Evolutionary conservation across 805 yeast genomes (phyloP).

Genomic region (Candida pseudoglaebosa): DNA sequence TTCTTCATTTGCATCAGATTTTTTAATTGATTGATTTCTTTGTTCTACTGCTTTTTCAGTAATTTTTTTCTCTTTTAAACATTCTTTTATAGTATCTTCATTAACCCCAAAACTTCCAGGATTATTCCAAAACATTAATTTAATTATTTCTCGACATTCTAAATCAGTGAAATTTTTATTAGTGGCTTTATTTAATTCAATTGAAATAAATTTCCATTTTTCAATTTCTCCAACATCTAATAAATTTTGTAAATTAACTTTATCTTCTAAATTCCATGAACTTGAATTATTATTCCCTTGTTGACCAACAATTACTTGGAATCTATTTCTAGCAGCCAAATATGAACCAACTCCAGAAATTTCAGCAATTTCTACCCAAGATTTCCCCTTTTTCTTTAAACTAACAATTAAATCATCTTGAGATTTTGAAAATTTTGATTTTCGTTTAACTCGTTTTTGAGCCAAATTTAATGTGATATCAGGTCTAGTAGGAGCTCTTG

Average conservation of each 20-base stretch:
- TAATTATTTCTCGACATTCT: constrained; percentile 53
- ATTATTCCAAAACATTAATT: constrained; percentile 49
- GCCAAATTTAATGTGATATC: constrained; percentile 38
- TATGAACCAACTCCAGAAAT: constrained; percentile 59
- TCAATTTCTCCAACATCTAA: constrained; percentile 68
- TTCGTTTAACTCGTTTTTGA: constrained; percentile 52
- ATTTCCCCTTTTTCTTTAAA: constrained; percentile 57
- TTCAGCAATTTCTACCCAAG: constrained; percentile 74
- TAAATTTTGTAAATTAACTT: constrained; percentile 43
- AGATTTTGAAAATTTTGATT: constrained; percentile 64
- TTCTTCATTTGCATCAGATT: constrained; percentile 7
- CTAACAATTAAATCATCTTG: constrained; percentile 65
- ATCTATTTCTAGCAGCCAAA: constrained; percentile 71
- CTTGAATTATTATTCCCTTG: constrained; percentile 69
- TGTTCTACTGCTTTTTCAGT: constrained; percentile 29
- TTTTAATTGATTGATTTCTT: constrained; percentile 9
- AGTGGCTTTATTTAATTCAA: constrained; percentile 54
- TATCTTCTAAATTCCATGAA: constrained; percentile 59
- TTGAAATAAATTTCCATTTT: constrained; percentile 63
- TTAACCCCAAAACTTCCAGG: constrained; percentile 58
- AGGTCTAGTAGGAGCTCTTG: constrained; percentile 39
- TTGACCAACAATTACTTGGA: constrained; percentile 78
- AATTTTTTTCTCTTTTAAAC: constrained; percentile 31
- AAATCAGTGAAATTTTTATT: constrained; percentile 48
- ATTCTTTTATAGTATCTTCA: constrained; percentile 41